Conservation (phyloP, 495 filamentous ascomycete genomes). For the Pseudevernia furfuracea region DNA sequence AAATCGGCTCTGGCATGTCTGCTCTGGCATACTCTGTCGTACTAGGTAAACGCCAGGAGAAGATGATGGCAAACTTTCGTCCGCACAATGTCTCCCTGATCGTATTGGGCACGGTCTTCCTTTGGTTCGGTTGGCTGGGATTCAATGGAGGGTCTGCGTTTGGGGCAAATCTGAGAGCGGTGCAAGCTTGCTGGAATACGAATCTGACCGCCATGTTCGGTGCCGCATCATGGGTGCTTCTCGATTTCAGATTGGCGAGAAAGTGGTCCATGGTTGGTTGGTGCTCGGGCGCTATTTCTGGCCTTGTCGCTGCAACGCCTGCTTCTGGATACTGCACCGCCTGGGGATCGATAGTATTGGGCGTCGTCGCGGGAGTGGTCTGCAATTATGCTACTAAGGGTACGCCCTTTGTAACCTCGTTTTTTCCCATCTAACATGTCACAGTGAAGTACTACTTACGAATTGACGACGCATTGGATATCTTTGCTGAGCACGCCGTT, state of each 20-base stretch:
- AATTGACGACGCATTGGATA: slow-evolving; percentile 96
- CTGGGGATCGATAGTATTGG: slow-evolving; percentile 81
- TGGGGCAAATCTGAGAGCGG: slow-evolving; percentile 88
- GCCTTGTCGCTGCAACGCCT: slow-evolving; percentile 85
- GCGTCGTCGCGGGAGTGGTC: slow-evolving; percentile 73
- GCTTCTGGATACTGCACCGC: slow-evolving; percentile 82
- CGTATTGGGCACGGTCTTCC: slow-evolving; percentile 85
- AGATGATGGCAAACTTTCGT: slow-evolving; percentile 95
- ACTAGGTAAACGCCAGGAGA: slow-evolving; percentile 92
- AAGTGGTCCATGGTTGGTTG: slow-evolving; percentile 99
- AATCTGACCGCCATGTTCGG: slow-evolving; percentile 87
- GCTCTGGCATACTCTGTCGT: slow-evolving; percentile 94
- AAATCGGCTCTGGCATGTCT: slow-evolving; percentile 88
- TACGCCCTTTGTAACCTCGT: slow-evolving; percentile 38
- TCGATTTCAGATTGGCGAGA: slow-evolving; percentile 88
- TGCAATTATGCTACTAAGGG: slow-evolving; percentile 94
- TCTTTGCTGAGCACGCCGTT: slow-evolving; percentile 95
- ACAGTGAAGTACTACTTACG: slow-evolving; percentile 87
- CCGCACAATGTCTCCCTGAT: slow-evolving; percentile 98
- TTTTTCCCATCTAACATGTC: slow-evolving; percentile 33
- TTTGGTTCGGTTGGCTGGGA: slow-evolving; percentile 98
- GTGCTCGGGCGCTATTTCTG: slow-evolving; percentile 90
- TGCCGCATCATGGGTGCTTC: slow-evolving; percentile 79
- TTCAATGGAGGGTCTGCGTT: slow-evolving; percentile 99
- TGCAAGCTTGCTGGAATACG: slow-evolving; percentile 96